Evolutionary conservation across 495 filamentous ascomycete species (phyloP), one percentile per base, ranked within the genome.

Genomic region (Hypoxylon fragiforme): DNA sequence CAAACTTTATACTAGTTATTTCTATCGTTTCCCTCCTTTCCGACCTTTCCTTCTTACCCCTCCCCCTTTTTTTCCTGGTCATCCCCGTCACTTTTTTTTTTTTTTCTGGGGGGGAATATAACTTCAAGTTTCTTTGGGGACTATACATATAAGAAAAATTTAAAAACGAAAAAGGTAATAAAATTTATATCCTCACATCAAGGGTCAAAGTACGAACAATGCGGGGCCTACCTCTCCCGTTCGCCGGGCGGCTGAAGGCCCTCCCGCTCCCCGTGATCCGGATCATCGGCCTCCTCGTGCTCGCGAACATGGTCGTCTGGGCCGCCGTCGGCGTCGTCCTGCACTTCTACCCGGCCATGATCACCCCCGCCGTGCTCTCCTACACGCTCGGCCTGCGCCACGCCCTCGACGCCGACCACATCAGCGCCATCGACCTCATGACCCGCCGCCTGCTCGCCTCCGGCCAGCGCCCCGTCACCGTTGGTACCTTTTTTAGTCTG

Each of bases 341-440:
- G 18, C 75, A 71, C 50, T 76, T 67, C 66, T 60, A 76, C 60
- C 69, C 78, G 37, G 71, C 79, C 3, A 74, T 96, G 47, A 82
- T 91, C 32, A 87, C 86, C 12, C 86, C 90, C 3, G 88, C 92
- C 3, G 82, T 92, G 12, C 79, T 95, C 0, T 82, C 92, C 11
- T 96, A 95, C 68, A 92, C 91, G 0, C 78, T 98, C 4, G 92
- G 94, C 5, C 80, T 98, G 15, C 84, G 94, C 44, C 92, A 98
- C 78, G 94, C 94, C 2, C 84, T 97, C 40, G 94, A 97, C 66
- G 94, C 94, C 12, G 92, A 98, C 70, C 94, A 98, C 72, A 97
- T 98, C 70, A 85, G 87, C 41, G 92, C 91, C 43, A 97, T 97
- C 59, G 94, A 97, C 73, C 78, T 97, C 11, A 96, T 94, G 88